Evolutionary conservation across 805 yeast genomes (phyloP), one percentile per base, ranked within the genome.

Genomic region (Lachancea nothofagi): DNA sequence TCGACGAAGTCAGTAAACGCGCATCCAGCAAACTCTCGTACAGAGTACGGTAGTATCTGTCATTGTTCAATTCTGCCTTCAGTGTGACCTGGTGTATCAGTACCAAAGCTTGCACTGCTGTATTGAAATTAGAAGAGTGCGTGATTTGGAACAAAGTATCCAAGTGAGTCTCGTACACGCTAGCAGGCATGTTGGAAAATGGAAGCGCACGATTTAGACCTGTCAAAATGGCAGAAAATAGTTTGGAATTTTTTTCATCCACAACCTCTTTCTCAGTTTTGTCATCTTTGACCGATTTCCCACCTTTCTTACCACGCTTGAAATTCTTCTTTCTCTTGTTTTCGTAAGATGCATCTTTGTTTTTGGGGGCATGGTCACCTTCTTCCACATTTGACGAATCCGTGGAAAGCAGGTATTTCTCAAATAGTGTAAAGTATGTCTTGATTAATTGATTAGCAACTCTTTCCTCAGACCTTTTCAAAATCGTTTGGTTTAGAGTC

Each of bases 151-250:
- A 93, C 41, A 93, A 67, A 0, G 95, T 81, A 55, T 86, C 82
- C 55, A 90, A 69, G 64, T 93, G 97, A 45, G 74, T 69, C 48
- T 78, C 76, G 55, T 81, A 86, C 5, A 76, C 74, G 21, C 81
- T 79, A 27, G 78, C 73, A 13, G 87, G 80, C 40, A 93, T 68
- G 47, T 78, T 72, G 2, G 95, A 79, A 59, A 85, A 93, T 40
- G 97, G 97, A 71, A 86, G 90, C 0, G 97, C 89, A 65, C 98
- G 83, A 61, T 93, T 93, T 43, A 93, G 75, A 50, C 98, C 98
- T 1, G 98, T 87, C 49, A 93, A 74, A 41, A 93, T 72, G 12
- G 96, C 96, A 21, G 96, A 80, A 52, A 90, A 86, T 51, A 90
- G 65, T 54, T 84, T 85, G 31, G 94, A 74, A 53, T 80, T 83